phyloP scores from a whole-genome alignment of 2,329 filamentous ascomycete genomes.

The Sclerotinia sclerotiorum region DNA sequence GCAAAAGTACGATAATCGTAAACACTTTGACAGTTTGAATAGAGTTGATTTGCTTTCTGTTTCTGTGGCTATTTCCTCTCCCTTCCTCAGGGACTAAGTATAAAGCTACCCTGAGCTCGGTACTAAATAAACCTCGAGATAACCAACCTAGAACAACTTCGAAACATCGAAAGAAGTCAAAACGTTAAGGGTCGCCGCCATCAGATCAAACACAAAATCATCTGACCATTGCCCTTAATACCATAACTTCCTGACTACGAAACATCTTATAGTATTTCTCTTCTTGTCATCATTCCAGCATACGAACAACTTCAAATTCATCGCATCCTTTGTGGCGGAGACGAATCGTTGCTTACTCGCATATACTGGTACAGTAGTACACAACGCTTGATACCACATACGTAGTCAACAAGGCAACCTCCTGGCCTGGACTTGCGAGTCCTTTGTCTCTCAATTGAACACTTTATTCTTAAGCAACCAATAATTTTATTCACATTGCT shows the following conservation, averaged over 20 bases:
- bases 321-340: slow-evolving; percentile 5
- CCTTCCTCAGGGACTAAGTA: no score
- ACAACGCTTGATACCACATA: slow-evolving; percentile 20
- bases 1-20: no score
- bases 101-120: no score
- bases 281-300: background rate
- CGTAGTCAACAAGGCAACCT: background rate
- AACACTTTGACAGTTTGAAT: no score
- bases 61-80: no score
- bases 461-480: slow-evolving; percentile 10
- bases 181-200: slow-evolving; percentile 2
- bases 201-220: slow-evolving; percentile 17
- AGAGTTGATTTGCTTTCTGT: no score
- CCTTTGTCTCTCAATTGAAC: slow-evolving; percentile 18
- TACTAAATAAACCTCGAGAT: no score
- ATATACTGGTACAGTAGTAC: background rate
- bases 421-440: slow-evolving; percentile 1
- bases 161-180: slow-evolving; percentile 22
- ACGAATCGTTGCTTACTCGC: background rate
- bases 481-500: background rate
- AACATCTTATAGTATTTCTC: background rate
- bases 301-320: background rate
- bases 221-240: background rate
- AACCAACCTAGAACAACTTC: slow-evolving; percentile 23
- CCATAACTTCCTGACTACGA: background rate